Evolutionary conservation across 2,329 filamentous ascomycete species (phyloP).

Genomic region (Ramularia endophylla): DNA sequence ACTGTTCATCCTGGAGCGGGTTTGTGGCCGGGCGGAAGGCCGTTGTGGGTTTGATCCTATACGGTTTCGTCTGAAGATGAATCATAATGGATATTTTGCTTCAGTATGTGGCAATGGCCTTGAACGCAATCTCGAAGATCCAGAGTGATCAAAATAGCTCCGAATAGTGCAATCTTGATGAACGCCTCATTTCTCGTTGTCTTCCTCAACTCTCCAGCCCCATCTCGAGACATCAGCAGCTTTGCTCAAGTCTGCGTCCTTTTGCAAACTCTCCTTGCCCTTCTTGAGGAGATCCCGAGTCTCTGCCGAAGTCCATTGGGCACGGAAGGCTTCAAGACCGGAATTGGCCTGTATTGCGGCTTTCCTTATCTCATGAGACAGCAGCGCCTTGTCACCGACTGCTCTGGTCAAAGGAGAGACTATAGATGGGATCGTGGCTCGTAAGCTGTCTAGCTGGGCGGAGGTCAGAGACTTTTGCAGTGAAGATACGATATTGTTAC

Average conservation of each 20-base stretch:
- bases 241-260: slow-evolving; percentile 34
- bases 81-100: not conserved
- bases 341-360: slow-evolving; percentile 32
- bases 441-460: slow-evolving; percentile 37
- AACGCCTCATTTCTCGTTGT: slow-evolving; percentile 6
- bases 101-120: not conserved
- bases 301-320: slow-evolving; percentile 33
- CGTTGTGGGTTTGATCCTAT: slow-evolving; percentile 9
- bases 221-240: slow-evolving; percentile 30
- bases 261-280: slow-evolving; percentile 31
- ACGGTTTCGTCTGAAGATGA: not conserved
- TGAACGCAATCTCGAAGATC: not conserved
- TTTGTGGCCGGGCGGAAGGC: slow-evolving; percentile 21
- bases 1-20: slow-evolving; percentile 22
- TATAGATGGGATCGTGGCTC: slow-evolving; percentile 38
- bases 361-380: slow-evolving; percentile 35
- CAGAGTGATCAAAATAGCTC: not conserved
- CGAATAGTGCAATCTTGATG: not conserved
- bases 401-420: slow-evolving; percentile 34
- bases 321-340: slow-evolving; percentile 33
- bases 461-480: slow-evolving; percentile 9
- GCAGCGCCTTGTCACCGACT: slow-evolving; percentile 24
- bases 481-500: slow-evolving; percentile 20
- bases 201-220: slow-evolving; percentile 34
- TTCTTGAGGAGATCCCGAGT: slow-evolving; percentile 32